These are phyloP conservation scores for Simmondsia chinensis DNA, from an alignment of 148 eudicot genomes.

Conservation along the genomic window DNA sequence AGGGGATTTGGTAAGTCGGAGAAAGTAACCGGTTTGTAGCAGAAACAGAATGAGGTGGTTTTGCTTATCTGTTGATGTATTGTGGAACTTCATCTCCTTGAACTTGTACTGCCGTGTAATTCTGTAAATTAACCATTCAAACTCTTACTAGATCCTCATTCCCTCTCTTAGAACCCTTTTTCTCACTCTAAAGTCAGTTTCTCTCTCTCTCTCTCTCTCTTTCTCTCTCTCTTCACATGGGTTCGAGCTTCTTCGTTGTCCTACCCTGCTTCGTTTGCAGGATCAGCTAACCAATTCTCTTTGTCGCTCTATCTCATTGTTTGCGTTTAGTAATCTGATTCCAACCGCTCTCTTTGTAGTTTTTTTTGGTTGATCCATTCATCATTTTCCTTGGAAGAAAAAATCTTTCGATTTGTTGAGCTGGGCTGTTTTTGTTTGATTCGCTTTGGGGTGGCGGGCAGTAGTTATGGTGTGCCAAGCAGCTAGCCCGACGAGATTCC, in stretches of 20 bases:
- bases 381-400: too few relatives aligned
- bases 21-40: too few relatives aligned
- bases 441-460: too few relatives aligned
- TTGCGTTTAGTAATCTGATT: neutral
- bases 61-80: constrained; percentile 63
- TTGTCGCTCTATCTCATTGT: too few relatives aligned
- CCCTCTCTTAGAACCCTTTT: neutral
- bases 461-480: constrained; percentile 99
- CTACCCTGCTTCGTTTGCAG: constrained; percentile 62
- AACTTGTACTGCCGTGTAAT: constrained; percentile 81
- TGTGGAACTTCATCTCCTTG: constrained; percentile 60
- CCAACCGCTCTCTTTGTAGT: too few relatives aligned
- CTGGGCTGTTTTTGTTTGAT: constrained; percentile 3
- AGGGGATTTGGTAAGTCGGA: too few relatives aligned
- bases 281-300: constrained; percentile 63
- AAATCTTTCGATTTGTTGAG: constrained; percentile 13
- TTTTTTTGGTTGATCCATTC: too few relatives aligned
- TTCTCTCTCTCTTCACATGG: constrained; percentile 31
- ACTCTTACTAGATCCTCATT: too few relatives aligned
- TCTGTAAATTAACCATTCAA: constrained; percentile 50
- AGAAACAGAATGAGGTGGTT: constrained; percentile 80
- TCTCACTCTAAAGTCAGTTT: neutral
- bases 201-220: neutral
- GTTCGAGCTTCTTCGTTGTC: constrained; percentile 61
- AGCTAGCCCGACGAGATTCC: constrained; percentile 92